Base-by-base conservation (phyloP, 2,329 filamentous ascomycete genomes). In the Nemania diffusa region DNA sequence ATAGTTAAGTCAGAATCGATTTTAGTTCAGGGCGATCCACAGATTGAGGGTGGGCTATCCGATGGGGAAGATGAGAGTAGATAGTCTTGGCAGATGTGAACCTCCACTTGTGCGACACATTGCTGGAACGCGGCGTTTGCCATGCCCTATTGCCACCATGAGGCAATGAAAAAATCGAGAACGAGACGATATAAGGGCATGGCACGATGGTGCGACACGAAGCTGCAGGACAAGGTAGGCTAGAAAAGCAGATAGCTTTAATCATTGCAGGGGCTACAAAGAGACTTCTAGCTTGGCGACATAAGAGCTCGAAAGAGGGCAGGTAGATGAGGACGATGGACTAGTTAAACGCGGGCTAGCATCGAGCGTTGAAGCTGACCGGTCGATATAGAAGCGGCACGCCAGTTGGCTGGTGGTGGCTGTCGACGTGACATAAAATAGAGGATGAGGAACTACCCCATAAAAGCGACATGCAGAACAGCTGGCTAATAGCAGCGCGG, bases 401-500 rank as follows among this genome's bases (percentile, higher is more conserved):
- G 67, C 71, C 69, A 69, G 71, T 67, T 67, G 72, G 69, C 66
- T 70, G 73, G 73, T 68, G 70, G 71, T 73, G 70, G 72, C 67
- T 73, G 72, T 63, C 64, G 64, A 71, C 62, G 60, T 57, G 71
- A 71, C 68, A 68, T 64, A 62, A 55, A 71, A 71, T 53, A 64
- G 72, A 59, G 65, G 52, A 65, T 42, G 37, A 51, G 61, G 56
- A 32, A 53, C 70, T 74, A 76, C 73, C 72, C 76, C 75, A 77
- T 74, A 76, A 72, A 44, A 75, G 74, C 70, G 72, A 74, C 72
- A 74, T 74, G 73, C 69, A 72, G 64, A 66, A 20, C 40, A 58
- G 59, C 63, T 58, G 79, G 79, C 84, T 84, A 86, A 86, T 84
- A 78, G 77, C 71, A 82, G 72, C 58, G 72, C 75, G 74, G 71